Evolutionary conservation across 2,329 filamentous ascomycete species (phyloP).

Genomic region (Aspergillus hiratsukae): DNA sequence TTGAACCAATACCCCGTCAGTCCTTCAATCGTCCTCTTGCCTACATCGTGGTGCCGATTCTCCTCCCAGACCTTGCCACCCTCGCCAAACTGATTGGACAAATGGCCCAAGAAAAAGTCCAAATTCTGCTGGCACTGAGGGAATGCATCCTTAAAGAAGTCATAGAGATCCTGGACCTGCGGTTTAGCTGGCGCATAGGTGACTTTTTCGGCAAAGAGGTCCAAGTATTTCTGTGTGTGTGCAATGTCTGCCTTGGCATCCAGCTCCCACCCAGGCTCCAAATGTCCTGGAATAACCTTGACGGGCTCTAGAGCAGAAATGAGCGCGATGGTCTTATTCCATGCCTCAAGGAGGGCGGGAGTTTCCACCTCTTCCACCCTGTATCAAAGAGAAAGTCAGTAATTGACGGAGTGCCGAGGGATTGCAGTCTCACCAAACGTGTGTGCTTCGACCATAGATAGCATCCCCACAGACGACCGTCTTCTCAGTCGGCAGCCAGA

Average conservation of each 20-base stretch:
- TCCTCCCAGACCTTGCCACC: conserved; percentile 29
- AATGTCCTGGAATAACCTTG: conserved; percentile 26
- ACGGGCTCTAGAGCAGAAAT: conserved; percentile 24
- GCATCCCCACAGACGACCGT: conserved; percentile 26
- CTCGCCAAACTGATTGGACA: conserved; percentile 30
- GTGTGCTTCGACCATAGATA: conserved; percentile 29
- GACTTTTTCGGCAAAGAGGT: conserved; percentile 26
- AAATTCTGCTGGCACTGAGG: conserved; percentile 26
- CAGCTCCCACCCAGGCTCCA: conserved; percentile 26
- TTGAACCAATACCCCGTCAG: conserved; percentile 16
- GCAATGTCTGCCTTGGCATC: conserved; percentile 23
- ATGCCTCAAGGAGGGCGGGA: conserved; percentile 22
- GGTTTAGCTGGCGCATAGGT: conserved; percentile 22
- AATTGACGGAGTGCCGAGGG: neutral
- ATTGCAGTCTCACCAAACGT: conserved; percentile 20
- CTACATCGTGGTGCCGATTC: conserved; percentile 26
- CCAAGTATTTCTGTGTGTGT: conserved; percentile 26
- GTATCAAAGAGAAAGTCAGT: neutral
- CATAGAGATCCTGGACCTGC: conserved; percentile 24
- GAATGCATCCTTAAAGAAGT: conserved; percentile 27
- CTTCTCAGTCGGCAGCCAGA: conserved; percentile 26
- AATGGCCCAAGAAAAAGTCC: conserved; percentile 32
- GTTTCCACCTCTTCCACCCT: conserved; percentile 31
- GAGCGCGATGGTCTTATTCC: conserved; percentile 21
- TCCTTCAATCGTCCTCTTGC: conserved; percentile 7